Percentiles rank a stretch among this genome's conserved stretches.
phyloP scores from a whole-genome alignment of 805 yeast species.

The Saturnispora silvae region DNA sequence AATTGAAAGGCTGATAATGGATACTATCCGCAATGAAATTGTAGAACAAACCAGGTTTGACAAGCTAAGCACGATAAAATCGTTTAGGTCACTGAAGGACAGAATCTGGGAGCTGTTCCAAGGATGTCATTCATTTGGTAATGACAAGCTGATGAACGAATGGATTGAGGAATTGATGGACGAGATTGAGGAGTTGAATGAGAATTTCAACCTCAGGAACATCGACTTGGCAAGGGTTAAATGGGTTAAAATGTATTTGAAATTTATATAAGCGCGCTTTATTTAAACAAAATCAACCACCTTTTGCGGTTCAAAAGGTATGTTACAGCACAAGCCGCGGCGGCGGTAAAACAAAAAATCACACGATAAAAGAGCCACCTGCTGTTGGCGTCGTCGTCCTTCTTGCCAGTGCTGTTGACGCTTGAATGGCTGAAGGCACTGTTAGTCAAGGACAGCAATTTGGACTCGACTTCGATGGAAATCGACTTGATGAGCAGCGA shows the following conservation, averaged over 20 bases:
- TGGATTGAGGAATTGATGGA: constrained; percentile 6
- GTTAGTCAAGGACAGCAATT: background rate
- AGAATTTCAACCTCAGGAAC: constrained; percentile 6
- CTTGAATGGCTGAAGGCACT: background rate
- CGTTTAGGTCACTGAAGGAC: constrained; percentile 12
- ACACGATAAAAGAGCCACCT: background rate
- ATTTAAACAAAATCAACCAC: too few species aligned
- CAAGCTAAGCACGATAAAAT: constrained; percentile 16
- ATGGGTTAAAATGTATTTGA: constrained; percentile 6
- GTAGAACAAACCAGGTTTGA: constrained; percentile 11
- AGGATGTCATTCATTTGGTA: constrained; percentile 13
- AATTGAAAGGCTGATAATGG: constrained; percentile 26
- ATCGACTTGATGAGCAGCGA: constrained; percentile 7
- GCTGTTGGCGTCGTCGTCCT: too few species aligned
- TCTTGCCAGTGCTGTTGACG: background rate
- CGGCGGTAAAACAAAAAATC: constrained; percentile 2
- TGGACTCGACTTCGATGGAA: background rate
- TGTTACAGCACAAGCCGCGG: constrained; percentile 2
- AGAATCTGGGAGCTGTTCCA: constrained; percentile 20
- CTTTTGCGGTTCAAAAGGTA: too few species aligned
- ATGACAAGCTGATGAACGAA: background rate
- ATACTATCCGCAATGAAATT: constrained; percentile 15
- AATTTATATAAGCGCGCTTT: constrained; percentile 6
- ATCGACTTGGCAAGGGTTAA: constrained; percentile 5
- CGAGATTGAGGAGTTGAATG: constrained; percentile 2